These are phyloP conservation scores for Amoebophrya sp. DNA, from an alignment of 169 alveolate species.

Conservation along the genomic window DNA sequence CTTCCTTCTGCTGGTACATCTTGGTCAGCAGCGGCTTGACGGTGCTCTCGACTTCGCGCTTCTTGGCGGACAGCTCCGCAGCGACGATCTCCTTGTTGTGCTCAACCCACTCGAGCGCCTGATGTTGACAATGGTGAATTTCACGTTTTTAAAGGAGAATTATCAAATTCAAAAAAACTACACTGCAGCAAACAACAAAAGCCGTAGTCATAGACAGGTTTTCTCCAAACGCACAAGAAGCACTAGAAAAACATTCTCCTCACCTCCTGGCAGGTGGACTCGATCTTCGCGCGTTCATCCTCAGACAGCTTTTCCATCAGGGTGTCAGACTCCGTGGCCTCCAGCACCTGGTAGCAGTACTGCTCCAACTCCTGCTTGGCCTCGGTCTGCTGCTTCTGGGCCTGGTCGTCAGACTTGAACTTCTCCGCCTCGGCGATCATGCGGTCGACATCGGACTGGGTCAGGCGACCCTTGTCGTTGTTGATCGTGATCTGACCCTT, in stretches of 20 bases:
- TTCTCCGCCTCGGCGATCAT: constrained; percentile 1
- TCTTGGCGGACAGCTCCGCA: not conserved
- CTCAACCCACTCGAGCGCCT: not conserved
- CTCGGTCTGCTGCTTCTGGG: not conserved
- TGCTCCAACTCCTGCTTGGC: not conserved
- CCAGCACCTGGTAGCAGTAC: not conserved
- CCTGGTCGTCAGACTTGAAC: not conserved
- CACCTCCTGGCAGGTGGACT: not conserved
- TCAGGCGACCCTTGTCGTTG: constrained; percentile 15
- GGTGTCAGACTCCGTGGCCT: not conserved
- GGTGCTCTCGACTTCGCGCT: not conserved
- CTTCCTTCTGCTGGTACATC: not conserved
- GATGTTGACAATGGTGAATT: not conserved
- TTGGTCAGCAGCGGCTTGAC: not conserved
- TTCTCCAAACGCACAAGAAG: no score
- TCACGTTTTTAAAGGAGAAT: not conserved
- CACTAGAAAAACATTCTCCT: no score
- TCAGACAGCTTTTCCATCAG: not conserved
- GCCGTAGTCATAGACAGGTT: not conserved
- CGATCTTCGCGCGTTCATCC: not conserved
- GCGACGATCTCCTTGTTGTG: not conserved
- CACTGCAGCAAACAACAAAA: not conserved
- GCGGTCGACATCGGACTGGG: not conserved
- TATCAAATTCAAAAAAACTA: not conserved
- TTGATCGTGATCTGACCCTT: constrained; percentile 11